Evolutionary conservation across 495 filamentous ascomycete genomes (phyloP), one percentile per base, ranked within the genome.

Genomic region (Lasiosphaeria ovina): DNA sequence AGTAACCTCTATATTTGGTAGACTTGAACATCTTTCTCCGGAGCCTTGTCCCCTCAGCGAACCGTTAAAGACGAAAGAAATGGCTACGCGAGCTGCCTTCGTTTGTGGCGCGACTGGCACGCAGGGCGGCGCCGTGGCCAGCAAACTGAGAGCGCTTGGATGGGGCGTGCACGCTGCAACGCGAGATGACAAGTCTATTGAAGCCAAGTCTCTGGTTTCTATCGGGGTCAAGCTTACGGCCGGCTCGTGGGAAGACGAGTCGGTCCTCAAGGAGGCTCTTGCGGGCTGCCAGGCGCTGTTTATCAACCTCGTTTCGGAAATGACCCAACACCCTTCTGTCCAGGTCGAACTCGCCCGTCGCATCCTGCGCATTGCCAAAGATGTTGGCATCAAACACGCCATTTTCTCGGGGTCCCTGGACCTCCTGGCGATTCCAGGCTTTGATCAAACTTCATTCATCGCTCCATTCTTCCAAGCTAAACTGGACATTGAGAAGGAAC

Each of bases 21-120:
- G 24, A 24, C 24, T 24, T 24, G 24, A 1, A 24, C 24, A 24
- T 2, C 24, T 24, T 24, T 24, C 24, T 1, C 24, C 24, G 24
- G 24, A 2, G 24, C 48, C 48, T 9, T 24, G 10, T 16, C 16
- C 31, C 9, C 10, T 11, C 10, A 51, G 10, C 48, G 24, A 51
- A 24, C 12, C 24, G 9, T 11, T 52, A 12, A 38, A 3, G 7
- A 32, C 3, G 8, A 11, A 11, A 57, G 31, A 57, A 16, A 57
- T 45, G 42, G 54, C 38, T 54, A 40, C 48, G 9, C 57, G 64
- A 1, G 69, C 62, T 35, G 73, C 76, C 36, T 79, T 81, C 62
- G 72, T 82, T 54, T 72, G 72, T 60, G 72, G 72, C 49, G 82
- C 79, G 17, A 85, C 79, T 6, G 82, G 82, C 52, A 68, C 70